Evolutionary conservation across 345 rosid genomes (phyloP), one percentile per base, ranked within the genome.

Genomic region (Reutealis trisperma): DNA sequence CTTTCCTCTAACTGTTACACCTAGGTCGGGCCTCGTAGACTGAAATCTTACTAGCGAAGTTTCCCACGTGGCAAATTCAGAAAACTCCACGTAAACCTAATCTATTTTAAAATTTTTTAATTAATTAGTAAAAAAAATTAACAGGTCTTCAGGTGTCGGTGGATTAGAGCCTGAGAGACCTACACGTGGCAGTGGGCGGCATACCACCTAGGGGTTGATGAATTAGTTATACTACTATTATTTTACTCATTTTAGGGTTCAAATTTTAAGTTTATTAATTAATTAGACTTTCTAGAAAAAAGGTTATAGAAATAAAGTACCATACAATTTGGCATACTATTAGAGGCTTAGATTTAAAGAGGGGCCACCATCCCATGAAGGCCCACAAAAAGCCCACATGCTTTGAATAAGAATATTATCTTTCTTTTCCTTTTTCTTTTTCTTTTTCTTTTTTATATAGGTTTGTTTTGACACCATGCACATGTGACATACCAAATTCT

Each of bases 151-250:
- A 30, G 1, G 2, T 41, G 84, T 77, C 77, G 84, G 80, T 81
- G 80, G 45, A 8, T 24, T 14, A 60, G 1, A 10, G 65, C 14
- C 9, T 19, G 6, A 24, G 44, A 49, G 30, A 0, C 25, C 27
- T 71, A 60, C 77, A 81, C 80, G 77, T 67, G 77, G 83, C 60
- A 41, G 0, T 8, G 5, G 79, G 64, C 79, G 76, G 74, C 76
- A 7, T 4, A 4, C 1, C 42, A 8, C 55, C 8, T 44, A 41
- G 0, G 65, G 18, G 5, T 24, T 15, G 3, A 7, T 19, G 25
- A n/a, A n/a, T 37, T 2, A 14, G 41, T 70, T 52, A 16, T 16
- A 18, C 24, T 21, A 21, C 34, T 61, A 22, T 37, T 3, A 8
- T 22, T 70, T 61, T 55, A 37, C 54, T 6, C 4, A 22, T 22